phyloP scores from a whole-genome alignment of 2,329 filamentous ascomycete genomes.

The Metarhizium anisopliae region DNA sequence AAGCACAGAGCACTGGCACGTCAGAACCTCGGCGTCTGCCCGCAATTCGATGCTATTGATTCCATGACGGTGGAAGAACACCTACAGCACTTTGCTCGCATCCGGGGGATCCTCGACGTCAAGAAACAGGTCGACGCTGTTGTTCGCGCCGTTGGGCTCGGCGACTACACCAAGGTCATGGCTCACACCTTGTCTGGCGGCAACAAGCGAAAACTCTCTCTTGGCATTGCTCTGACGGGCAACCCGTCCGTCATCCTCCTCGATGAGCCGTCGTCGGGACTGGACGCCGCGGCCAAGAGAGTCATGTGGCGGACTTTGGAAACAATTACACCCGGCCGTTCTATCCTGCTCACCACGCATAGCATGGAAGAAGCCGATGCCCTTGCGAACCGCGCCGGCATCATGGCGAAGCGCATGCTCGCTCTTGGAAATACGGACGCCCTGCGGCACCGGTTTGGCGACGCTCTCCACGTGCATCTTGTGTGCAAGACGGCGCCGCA shows the following conservation, averaged over 20 bases:
- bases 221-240: conserved; percentile 87
- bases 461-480: conserved; percentile 72
- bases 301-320: conserved; percentile 87
- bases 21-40: conserved; percentile 78
- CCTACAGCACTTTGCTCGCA: conserved; percentile 76
- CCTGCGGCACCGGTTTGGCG: conserved; percentile 66
- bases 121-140: conserved; percentile 70
- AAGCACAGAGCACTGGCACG: conserved; percentile 63
- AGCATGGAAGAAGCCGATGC: conserved; percentile 94
- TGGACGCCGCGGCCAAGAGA: conserved; percentile 84
- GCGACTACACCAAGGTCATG: conserved; percentile 62
- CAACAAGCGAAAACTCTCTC: conserved; percentile 85
- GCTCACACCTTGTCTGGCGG: conserved; percentile 76
- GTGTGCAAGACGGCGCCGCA: conserved; percentile 68
- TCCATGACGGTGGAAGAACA: conserved; percentile 85
- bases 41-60: conserved; percentile 82
- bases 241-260: conserved; percentile 81
- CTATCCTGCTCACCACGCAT: conserved; percentile 82
- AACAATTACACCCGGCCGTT: conserved; percentile 63
- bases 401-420: conserved; percentile 78
- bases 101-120: conserved; percentile 68
- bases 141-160: conserved; percentile 68
- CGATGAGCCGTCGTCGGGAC: conserved; percentile 80
- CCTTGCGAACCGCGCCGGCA: conserved; percentile 73
- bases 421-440: conserved; percentile 69